Conservation (phyloP, 371 early-diverging fungal species). For the Lichtheimia hyalospora region DNA sequence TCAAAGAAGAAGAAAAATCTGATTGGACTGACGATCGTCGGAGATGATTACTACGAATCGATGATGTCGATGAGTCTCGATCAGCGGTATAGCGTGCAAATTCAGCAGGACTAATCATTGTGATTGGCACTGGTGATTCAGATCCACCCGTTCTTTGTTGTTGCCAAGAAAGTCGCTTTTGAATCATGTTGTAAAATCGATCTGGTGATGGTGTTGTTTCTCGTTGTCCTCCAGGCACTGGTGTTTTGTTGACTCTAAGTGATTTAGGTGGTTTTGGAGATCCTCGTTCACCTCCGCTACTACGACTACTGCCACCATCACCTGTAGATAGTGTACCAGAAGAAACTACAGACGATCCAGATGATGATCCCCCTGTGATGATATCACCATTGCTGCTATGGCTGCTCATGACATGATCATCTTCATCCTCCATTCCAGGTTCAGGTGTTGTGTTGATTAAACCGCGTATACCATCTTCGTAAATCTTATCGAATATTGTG, state of each 20-base stretch:
- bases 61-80: slow-evolving; percentile 49
- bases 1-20: slow-evolving; percentile 38
- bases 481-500: slow-evolving; percentile 63
- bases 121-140: slow-evolving; percentile 43
- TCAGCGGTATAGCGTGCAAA: slow-evolving; percentile 44
- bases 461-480: slow-evolving; percentile 58
- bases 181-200: slow-evolving; percentile 41
- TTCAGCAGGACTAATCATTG: slow-evolving; percentile 43
- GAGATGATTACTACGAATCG: slow-evolving; percentile 48
- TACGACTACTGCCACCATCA: slow-evolving; percentile 9
- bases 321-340: neutral
- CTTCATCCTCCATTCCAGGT: slow-evolving; percentile 8
- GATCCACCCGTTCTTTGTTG: slow-evolving; percentile 29
- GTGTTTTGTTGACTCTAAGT: slow-evolving; percentile 6
- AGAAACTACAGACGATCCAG: slow-evolving; percentile 15
- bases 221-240: neutral
- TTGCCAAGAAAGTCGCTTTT: slow-evolving; percentile 39
- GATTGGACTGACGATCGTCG: slow-evolving; percentile 49
- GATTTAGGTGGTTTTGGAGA: slow-evolving; percentile 13
- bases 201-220: slow-evolving; percentile 34
- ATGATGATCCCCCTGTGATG: slow-evolving; percentile 13
- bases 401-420: neutral
- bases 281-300: neutral
- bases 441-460: slow-evolving; percentile 38
- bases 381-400: neutral